These are phyloP conservation scores for Acacia concinna DNA, from an alignment of 331 rosid species.

Conservation along the genomic window DNA sequence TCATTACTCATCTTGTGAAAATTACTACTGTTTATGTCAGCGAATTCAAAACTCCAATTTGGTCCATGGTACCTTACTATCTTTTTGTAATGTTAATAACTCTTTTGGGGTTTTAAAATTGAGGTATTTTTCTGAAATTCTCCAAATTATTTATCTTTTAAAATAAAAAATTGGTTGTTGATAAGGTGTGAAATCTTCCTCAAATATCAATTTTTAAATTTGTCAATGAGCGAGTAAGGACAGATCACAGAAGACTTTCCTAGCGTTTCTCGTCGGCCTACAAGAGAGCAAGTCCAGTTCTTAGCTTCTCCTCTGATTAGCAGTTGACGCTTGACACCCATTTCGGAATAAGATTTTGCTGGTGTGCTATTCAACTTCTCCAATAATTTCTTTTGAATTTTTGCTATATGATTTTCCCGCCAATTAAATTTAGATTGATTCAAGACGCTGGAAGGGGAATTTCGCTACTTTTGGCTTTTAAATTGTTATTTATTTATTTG, in stretches of 20 bases:
- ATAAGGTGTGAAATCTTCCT: too few relatives aligned
- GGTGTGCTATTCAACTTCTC: slow-evolving; percentile 7
- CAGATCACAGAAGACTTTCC: not conserved
- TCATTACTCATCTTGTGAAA: too few relatives aligned
- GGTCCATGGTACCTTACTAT: too few relatives aligned
- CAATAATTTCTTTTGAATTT: not conserved
- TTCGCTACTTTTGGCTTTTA: not conserved
- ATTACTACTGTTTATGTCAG: too few relatives aligned
- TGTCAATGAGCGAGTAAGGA: not conserved
- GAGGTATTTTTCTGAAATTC: too few relatives aligned
- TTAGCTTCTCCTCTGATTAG: not conserved
- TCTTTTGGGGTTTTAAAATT: too few relatives aligned
- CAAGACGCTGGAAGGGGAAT: not conserved
- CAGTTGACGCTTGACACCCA: not conserved
- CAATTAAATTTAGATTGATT: not conserved
- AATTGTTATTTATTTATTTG: not conserved
- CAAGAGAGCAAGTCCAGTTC: not conserved
- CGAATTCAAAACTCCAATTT: too few relatives aligned
- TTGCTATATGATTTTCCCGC: too few relatives aligned
- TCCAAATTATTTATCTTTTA: too few relatives aligned
- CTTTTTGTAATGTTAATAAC: too few relatives aligned
- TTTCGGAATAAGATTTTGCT: not conserved
- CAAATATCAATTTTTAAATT: not conserved
- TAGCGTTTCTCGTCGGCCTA: not conserved
- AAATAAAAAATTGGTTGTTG: too few relatives aligned